Base-by-base conservation (phyloP, 2,329 filamentous ascomycete genomes). In the Alternaria sp. region DNA sequence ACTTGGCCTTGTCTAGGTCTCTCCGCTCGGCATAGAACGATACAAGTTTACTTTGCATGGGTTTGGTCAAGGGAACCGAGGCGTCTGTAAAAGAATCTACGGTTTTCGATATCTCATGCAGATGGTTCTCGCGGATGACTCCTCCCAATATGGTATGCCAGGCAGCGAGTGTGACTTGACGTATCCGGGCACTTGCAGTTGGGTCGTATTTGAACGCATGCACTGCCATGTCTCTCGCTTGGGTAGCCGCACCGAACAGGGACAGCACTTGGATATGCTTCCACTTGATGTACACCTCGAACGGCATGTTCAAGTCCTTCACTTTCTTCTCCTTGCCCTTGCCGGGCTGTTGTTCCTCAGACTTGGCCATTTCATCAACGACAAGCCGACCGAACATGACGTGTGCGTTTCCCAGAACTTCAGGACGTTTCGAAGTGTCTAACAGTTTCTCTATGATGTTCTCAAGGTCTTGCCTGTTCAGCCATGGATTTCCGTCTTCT, bases 21-120 rank as follows among this genome's bases (percentile, higher is more conserved):
- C 88, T 80, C 42, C 81, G 82, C 11, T 80, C 74, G 1, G 88
- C 85, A 67, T 88, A 92, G 66, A 89, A 90, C 0, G 75, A 76
- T 3, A 88, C 83, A 72, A 95, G 80, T 33, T 84, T 67, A 55
- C 79, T 70, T 54, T 84, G 82, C 26, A 79, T 77, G 2, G 55
- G 44, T 10, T 70, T 65, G 36, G 79, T 77, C 44, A 84, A 77
- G 4, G 72, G 71, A 56, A 74, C 44, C 17, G 70, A 68, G 11
- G 66, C 63, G 10, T 79, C 75, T 53, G 84, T 78, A 39, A 88
- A 80, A 44, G 85, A 80, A 8, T 83, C 74, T 1, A 85, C 77
- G 3, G 88, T 81, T n/a, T 82, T 76, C 39, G 87, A 66, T 56
- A 92, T 79, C 72, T 88, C 84, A 55, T 80, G 62, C 64, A 88